phyloP scores from a whole-genome alignment of 2,329 filamentous ascomycete species.

The Cladosporium sp. region DNA sequence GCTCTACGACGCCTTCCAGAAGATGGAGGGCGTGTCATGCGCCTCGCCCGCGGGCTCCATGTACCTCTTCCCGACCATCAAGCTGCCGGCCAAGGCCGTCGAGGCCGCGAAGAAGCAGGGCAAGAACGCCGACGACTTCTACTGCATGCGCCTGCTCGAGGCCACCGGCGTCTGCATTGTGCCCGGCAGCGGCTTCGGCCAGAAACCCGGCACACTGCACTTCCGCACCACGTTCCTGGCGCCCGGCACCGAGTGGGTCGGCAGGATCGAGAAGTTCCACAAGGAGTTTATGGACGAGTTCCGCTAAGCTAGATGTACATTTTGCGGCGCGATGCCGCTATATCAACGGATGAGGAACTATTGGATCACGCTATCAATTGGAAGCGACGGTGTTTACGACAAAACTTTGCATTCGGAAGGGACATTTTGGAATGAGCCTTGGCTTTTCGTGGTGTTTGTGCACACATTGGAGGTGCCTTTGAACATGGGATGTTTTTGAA shows the following conservation, averaged over 20 bases:
- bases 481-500: too few species aligned
- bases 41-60: conserved; percentile 87
- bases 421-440: too few species aligned
- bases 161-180: conserved; percentile 93
- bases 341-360: too few species aligned
- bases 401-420: too few species aligned
- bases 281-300: conserved; percentile 83
- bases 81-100: conserved; percentile 66
- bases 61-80: conserved; percentile 98
- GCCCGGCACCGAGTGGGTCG: conserved; percentile 91
- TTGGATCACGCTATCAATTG: too few species aligned
- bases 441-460: too few species aligned
- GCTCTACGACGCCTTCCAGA: conserved; percentile 79
- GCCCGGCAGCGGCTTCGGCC: conserved; percentile 86
- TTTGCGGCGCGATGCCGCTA: too few species aligned
- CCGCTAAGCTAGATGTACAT: conserved; percentile 24
- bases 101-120: conserved; percentile 68
- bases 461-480: too few species aligned
- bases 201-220: conserved; percentile 84
- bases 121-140: conserved; percentile 82
- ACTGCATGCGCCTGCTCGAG: conserved; percentile 84
- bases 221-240: conserved; percentile 96
- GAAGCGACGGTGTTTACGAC: too few species aligned
- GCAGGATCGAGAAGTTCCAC: conserved; percentile 83
- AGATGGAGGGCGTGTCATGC: conserved; percentile 96